These are phyloP conservation scores for Pharnaceum exiguum DNA, from an alignment of 148 eudicot species.

Conservation along the genomic window DNA sequence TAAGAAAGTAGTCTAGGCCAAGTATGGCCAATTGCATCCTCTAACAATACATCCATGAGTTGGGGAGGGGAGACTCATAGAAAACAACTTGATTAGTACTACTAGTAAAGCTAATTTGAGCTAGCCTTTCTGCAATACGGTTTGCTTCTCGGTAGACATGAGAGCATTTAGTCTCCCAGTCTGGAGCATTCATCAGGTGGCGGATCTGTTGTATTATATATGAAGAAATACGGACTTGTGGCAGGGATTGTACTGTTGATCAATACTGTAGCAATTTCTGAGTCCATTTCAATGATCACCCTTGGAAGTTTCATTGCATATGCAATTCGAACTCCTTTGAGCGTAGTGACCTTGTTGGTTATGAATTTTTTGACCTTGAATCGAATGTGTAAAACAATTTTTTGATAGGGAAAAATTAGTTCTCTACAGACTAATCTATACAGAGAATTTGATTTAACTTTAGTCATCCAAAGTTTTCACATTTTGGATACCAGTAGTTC, in stretches of 20 bases:
- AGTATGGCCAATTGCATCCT: no score
- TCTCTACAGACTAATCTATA: no score
- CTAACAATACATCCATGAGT: no score
- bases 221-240: no score
- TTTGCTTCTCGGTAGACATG: not conserved
- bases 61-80: not conserved
- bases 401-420: no score
- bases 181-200: not conserved
- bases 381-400: no score
- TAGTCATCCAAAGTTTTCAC: no score
- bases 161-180: not conserved
- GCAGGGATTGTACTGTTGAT: not conserved
- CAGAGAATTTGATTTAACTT: no score
- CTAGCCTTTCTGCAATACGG: not conserved
- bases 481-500: no score
- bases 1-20: no score
- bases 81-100: not conserved
- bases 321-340: not conserved
- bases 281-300: not conserved
- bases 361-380: no score
- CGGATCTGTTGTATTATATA: not conserved
- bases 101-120: not conserved
- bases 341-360: no score
- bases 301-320: not conserved
- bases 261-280: not conserved